phyloP scores from a whole-genome alignment of 805 yeast species.

The Nakazawaea wickerhamii region DNA sequence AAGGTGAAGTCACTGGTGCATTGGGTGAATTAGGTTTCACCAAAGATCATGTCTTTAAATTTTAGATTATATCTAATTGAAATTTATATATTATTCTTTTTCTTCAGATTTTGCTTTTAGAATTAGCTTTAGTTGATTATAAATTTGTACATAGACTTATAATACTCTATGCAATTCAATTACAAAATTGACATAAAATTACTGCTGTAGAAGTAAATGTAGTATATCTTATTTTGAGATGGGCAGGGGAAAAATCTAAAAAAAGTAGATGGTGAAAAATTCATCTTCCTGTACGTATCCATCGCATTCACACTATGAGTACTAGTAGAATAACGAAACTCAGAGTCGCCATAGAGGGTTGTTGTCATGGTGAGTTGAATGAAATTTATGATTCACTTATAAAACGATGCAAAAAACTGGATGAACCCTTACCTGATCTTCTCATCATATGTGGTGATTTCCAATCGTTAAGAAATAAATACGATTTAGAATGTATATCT shows the following conservation, averaged over 20 bases:
- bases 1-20: slow-evolving; percentile 89
- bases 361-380: slow-evolving; percentile 80
- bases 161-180: neutral
- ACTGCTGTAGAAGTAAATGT: neutral
- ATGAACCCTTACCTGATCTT: slow-evolving; percentile 38
- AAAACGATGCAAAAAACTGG: slow-evolving; percentile 18
- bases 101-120: neutral
- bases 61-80: slow-evolving; percentile 34
- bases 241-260: too few relatives aligned
- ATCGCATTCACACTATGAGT: neutral
- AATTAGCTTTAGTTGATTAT: neutral
- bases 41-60: slow-evolving; percentile 86
- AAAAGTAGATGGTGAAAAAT: neutral
- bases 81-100: neutral
- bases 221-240: too few relatives aligned
- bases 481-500: slow-evolving; percentile 65
- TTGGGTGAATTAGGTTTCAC: slow-evolving; percentile 84
- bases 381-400: slow-evolving; percentile 39
- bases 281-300: neutral
- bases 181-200: too few relatives aligned
- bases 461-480: slow-evolving; percentile 63
- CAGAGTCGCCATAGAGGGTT: slow-evolving; percentile 74
- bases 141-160: too few relatives aligned
- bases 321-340: too few relatives aligned
- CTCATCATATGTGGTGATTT: slow-evolving; percentile 88